Percentiles rank a stretch among this genome's conserved stretches.
phyloP scores from a whole-genome alignment of 1,284 basidiomycete species.

The Microbotryomycetes sp. region DNA sequence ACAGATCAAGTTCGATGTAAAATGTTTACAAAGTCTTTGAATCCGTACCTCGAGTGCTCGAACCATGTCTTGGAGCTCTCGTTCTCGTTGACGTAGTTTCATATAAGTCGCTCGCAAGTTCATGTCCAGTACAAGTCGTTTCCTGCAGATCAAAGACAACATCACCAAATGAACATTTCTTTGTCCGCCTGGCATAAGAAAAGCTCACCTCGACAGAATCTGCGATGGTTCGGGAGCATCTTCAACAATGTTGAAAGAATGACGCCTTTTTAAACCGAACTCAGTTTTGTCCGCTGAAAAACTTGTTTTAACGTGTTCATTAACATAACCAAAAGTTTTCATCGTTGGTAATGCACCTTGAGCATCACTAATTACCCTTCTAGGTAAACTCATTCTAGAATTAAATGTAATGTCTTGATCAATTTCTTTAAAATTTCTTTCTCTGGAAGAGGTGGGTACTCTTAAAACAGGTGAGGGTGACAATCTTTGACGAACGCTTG shows the following conservation, averaged over 20 bases:
- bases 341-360: not conserved
- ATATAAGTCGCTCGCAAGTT: slow-evolving; percentile 6
- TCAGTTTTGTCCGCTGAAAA: not conserved
- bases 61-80: slow-evolving; percentile 3
- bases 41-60: not conserved
- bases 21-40: not conserved
- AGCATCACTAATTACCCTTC: not conserved
- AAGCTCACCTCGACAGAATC: slow-evolving; percentile 1
- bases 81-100: not conserved
- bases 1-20: not conserved
- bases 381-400: not conserved
- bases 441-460: not conserved
- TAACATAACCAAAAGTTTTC: not conserved
- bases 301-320: not conserved
- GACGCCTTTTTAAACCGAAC: not conserved
- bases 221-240: slow-evolving; percentile 6
- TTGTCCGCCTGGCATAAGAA: too few species aligned
- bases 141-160: not conserved
- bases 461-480: not conserved
- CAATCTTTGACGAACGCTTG: not conserved
- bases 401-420: not conserved
- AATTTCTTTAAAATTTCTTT: not conserved
- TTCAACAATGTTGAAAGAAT: not conserved
- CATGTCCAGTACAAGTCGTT: slow-evolving; percentile 13
- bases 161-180: not conserved